Base-by-base conservation (phyloP, 2,329 filamentous ascomycete genomes). In the Acephala macrosclerotiorum region DNA sequence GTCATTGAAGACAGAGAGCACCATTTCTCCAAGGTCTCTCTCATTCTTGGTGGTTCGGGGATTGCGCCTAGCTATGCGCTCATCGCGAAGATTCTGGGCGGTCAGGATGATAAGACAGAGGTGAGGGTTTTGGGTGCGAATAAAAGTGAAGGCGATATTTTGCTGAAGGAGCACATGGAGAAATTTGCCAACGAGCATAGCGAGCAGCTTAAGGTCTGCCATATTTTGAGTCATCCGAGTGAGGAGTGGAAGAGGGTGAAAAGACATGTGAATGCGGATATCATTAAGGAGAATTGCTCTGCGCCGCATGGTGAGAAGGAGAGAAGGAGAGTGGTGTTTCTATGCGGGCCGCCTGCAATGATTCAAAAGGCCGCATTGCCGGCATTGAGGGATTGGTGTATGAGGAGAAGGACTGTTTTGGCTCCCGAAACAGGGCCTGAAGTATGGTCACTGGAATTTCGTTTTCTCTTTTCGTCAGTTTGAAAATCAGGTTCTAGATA, bases 11-110 rank as follows among this genome's bases (percentile, higher is more conserved):
- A 77, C 33, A 77, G 80, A 33, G 69, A 79, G 26, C 74, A 75
- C 26, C 74, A 67, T 2, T 86, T 85, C 70, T 74, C 75, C 22
- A 79, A 77, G 14, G 78, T 86, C 22, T 80, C 78, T 0, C 78
- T 86, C 9, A 78, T 86, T 1, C 77, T 86, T 0, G 84, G 83
- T 0, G 83, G 84, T 0, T 81, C 79, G 0, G 84, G 84, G 0
- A 79, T 86, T 14, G 86, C 84, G 0, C 83, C 84, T 0, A 84
- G 83, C 0, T 87, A 84, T 68, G 78, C 82, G 3, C 76, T 86
- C 1, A 79, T 86, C 29, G 79, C 79, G 1, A 77, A 80, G 1
- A 79, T 84, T 5, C 66, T 83, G 18, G 68, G 74, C 9, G 72
- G 68, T 0, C 51, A 72, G 1, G 73, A 72, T 6, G 80, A 83